A percentile compares a stretch with the other conserved stretches of the same genome.
Conservation (phyloP, 2,329 filamentous ascomycete genomes). For the Madurella fahalii region DNA sequence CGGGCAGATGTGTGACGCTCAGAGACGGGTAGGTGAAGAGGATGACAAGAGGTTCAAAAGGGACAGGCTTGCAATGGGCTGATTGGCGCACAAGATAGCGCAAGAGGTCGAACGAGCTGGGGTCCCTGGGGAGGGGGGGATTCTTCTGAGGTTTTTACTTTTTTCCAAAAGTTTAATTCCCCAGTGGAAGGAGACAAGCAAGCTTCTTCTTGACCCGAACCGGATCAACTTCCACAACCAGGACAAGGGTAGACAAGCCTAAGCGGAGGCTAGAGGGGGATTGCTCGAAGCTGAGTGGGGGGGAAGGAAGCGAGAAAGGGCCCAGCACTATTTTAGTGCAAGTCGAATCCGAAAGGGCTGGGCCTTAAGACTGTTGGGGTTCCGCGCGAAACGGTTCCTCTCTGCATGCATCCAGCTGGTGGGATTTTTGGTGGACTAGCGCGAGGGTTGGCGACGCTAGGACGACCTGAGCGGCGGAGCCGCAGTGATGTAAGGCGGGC, state of each 20-base stretch:
- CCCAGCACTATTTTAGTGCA: constrained; percentile 17
- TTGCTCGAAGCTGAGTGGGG: constrained; percentile 7
- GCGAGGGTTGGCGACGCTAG: constrained; percentile 17
- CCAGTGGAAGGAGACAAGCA: constrained; percentile 5
- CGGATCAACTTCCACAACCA: neutral
- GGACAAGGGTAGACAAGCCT: neutral
- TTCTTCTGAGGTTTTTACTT: neutral
- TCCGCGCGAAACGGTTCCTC: neutral
- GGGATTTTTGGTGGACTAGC: constrained; percentile 9
- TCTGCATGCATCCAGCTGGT: neutral
- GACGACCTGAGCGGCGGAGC: constrained; percentile 12
- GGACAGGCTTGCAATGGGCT: neutral
- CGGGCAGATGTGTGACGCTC: neutral
- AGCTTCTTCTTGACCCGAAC: neutral
- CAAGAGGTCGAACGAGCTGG: neutral
- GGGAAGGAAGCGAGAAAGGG: constrained; percentile 3
- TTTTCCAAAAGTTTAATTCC: neutral
- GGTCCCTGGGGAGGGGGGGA: neutral
- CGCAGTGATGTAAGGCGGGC: constrained; percentile 11
- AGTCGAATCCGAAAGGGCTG: constrained; percentile 19
- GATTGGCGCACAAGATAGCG: neutral
- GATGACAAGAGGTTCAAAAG: neutral
- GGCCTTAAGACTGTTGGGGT: constrained; percentile 6
- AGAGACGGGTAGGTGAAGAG: constrained; percentile 1
- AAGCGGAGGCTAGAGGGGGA: constrained; percentile 7